Percentiles rank a stretch among this genome's conserved stretches.
Conservation (phyloP, 306 rosid genomes). For the Senna siamea region DNA sequence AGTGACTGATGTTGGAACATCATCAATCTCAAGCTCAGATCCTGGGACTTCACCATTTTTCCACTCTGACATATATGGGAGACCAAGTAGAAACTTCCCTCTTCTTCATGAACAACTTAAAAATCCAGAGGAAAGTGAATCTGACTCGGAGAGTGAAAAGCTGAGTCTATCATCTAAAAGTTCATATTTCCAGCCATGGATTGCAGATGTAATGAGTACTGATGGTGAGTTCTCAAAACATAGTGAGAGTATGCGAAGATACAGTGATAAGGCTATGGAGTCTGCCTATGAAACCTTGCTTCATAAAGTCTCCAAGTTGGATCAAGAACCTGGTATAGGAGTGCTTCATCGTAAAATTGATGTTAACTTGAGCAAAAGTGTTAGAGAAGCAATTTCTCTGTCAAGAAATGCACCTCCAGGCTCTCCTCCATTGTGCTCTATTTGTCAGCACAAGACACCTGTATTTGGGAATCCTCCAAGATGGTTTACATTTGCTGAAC, state of each 20-base stretch:
- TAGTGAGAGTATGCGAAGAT: constrained; percentile 42
- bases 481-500: constrained; percentile 86
- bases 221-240: constrained; percentile 55
- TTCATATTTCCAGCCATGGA: constrained; percentile 77
- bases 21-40: constrained; percentile 91
- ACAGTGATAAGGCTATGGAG: constrained; percentile 50
- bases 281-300: constrained; percentile 61
- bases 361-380: constrained; percentile 73
- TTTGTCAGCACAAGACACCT: constrained; percentile 97
- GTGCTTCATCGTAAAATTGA: constrained; percentile 55
- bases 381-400: constrained; percentile 73
- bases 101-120: constrained; percentile 46
- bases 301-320: constrained; percentile 59
- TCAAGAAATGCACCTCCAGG: constrained; percentile 64
- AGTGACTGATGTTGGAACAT: constrained; percentile 81
- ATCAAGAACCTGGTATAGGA: constrained; percentile 62
- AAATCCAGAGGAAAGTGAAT: constrained; percentile 59
- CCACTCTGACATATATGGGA: constrained; percentile 52
- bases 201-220: constrained; percentile 55
- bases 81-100: constrained; percentile 51
- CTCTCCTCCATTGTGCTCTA: constrained; percentile 93
- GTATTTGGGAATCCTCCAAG: constrained; percentile 90
- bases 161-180: constrained; percentile 57
- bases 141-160: constrained; percentile 69
- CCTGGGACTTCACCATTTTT: constrained; percentile 68